phyloP scores from a whole-genome alignment of 176 grass and related monocot species.

The Luzula sylvatica region DNA sequence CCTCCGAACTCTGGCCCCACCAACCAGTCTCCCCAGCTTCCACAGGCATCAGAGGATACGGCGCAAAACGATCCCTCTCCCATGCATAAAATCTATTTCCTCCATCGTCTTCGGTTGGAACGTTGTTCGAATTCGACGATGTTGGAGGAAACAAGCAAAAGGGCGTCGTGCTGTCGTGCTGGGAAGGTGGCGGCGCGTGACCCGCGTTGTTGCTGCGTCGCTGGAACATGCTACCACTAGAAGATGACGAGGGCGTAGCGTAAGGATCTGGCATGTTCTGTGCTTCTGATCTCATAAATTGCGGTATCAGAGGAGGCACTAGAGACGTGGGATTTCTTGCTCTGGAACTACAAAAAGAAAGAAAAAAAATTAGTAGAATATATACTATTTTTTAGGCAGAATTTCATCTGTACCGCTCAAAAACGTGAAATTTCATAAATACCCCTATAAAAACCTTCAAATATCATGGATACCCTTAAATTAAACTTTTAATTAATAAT shows the following conservation, averaged over 20 bases:
- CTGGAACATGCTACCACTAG: conserved; percentile 34
- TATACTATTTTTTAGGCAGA: no score
- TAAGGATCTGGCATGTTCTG: conserved; percentile 53
- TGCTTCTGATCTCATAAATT: conserved; percentile 45
- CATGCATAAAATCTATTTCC: conserved; percentile 62
- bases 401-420: no score
- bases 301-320: conserved; percentile 56
- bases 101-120: conserved; percentile 47
- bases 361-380: no score
- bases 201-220: conserved; percentile 23
- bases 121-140: conserved; percentile 40
- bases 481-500: no score
- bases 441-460: no score
- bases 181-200: conserved; percentile 31
- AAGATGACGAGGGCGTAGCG: conserved; percentile 38
- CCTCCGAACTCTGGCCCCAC: conserved; percentile 29
- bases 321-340: conserved; percentile 57
- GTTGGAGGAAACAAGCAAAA: conserved; percentile 51
- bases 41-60: conserved; percentile 48
- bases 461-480: no score
- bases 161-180: conserved; percentile 15
- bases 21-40: conserved; percentile 53
- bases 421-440: no score
- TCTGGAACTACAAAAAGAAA: conserved; percentile 46
- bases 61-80: conserved; percentile 57